Base-by-base conservation (phyloP, 2,329 filamentous ascomycete species). In the Elsinoe fawcettii region DNA sequence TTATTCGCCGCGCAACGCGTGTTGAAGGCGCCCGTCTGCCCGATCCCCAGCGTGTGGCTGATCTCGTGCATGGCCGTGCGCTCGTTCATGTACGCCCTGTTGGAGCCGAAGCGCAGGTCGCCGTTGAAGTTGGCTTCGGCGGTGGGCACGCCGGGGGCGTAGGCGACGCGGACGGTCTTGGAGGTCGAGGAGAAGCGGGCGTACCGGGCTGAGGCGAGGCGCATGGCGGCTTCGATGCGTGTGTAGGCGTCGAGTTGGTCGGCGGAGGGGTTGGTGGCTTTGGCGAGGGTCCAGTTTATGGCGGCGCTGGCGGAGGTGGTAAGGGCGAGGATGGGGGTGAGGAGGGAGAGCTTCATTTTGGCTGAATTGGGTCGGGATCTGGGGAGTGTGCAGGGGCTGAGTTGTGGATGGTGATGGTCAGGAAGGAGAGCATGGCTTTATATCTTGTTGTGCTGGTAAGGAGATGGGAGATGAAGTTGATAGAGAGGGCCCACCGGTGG, bases 201-300 rank as follows among this genome's bases (percentile, higher is more conserved):
- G 37, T 57, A 58, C 30, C 60, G 60, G 22, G 56, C 54, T 5
- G 58, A 43, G 53, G 58, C 60, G 32, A 49, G 22, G 51, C 44
- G 54, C 58, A 61, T 61, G 37, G 60, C 60, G 11, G 25, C 30
- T 34, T 54, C 53, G 51, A 61, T 61, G 36, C 56, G 43, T 18
- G 20, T 25, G 56, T 61, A 60, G 46, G 60, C 60, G n/a, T 59
- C 60, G 18, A 39, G 12, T 49, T 61, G 36, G 51, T 61, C 58
- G 23, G 55, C 44, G 22, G 55, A 58, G 25, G 60, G 58, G 32
- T 49, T 69, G 3, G 70, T 71, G 30, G 70, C 71, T 60, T 75
- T 73, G n/a, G 72, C 67, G 47, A 74, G 73, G 3, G 71, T 74
- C 74, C 74, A 76, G 18, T 49, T 58, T 58, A 75, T 74, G 4